Evolutionary conservation across 805 yeast genomes (phyloP).

Genomic region (Metschnikowia gelsemii): DNA sequence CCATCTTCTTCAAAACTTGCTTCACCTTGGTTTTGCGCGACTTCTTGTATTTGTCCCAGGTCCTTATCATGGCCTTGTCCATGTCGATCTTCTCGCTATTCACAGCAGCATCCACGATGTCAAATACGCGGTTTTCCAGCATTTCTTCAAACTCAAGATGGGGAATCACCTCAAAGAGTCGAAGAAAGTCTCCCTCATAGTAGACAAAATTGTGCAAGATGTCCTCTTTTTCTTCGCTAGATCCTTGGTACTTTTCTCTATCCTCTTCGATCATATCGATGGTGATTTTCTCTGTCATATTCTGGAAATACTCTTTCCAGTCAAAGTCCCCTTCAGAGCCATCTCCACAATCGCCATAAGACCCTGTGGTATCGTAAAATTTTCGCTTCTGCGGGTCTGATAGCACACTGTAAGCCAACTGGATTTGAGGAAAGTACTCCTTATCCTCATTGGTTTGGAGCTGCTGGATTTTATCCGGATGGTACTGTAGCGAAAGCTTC

Average conservation of each 20-base stretch:
- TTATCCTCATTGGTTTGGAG: conserved; percentile 19
- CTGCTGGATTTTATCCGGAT: conserved; percentile 32
- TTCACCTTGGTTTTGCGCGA: conserved; percentile 48
- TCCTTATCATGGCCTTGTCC: conserved; percentile 30
- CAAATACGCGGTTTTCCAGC: conserved; percentile 62
- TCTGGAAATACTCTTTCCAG: conserved; percentile 58
- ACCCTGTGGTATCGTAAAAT: conserved; percentile 71
- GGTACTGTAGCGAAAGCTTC: conserved; percentile 25
- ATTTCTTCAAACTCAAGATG: conserved; percentile 62
- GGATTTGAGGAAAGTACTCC: conserved; percentile 60
- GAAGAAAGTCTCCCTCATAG: conserved; percentile 66
- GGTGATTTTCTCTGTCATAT: conserved; percentile 50
- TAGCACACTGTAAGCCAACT: conserved; percentile 70
- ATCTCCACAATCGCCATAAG: conserved; percentile 41
- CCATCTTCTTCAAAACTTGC: conserved; percentile 49
- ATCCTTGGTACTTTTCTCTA: conserved; percentile 57
- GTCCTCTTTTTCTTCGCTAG: conserved; percentile 61
- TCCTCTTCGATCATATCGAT: conserved; percentile 72
- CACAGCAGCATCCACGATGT: conserved; percentile 46
- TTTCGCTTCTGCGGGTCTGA: conserved; percentile 55
- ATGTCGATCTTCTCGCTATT: conserved; percentile 37
- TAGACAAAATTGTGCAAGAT: conserved; percentile 57
- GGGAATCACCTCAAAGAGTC: conserved; percentile 71
- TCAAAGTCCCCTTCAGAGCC: conserved; percentile 44
- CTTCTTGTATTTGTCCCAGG: conserved; percentile 53